Conservation (phyloP, 768 basidiomycete species). For the Lepiota subincarnata region DNA sequence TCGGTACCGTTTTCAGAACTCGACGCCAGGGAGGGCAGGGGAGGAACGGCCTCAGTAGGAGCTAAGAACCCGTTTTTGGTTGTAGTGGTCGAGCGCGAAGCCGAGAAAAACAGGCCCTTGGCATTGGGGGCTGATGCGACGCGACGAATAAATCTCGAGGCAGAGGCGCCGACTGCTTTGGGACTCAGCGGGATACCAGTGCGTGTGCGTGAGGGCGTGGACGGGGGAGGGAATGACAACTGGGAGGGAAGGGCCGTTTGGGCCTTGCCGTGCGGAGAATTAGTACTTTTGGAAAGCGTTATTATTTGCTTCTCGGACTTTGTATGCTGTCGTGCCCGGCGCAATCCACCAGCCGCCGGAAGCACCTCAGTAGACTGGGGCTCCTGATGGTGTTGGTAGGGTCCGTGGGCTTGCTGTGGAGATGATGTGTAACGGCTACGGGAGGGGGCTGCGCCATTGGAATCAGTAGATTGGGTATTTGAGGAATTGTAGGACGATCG, state of each 20-base stretch:
- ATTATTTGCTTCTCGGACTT: constrained; percentile 44
- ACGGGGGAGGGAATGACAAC: constrained; percentile 37
- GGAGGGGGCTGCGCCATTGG: constrained; percentile 36
- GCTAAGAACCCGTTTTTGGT: constrained; percentile 79
- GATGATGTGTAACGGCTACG: constrained; percentile 22
- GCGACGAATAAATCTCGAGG: constrained; percentile 87
- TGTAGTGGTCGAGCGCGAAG: constrained; percentile 52
- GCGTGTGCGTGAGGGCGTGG: constrained; percentile 41
- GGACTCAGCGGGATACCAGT: constrained; percentile 57
- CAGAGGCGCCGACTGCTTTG: constrained; percentile 65
- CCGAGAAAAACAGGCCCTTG: constrained; percentile 77
- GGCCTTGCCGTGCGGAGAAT: constrained; percentile 27
- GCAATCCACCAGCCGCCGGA: constrained; percentile 28
- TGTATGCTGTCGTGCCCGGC: constrained; percentile 26
- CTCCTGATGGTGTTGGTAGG: constrained; percentile 28
- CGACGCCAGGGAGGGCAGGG: constrained; percentile 46
- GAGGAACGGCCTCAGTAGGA: constrained; percentile 58
- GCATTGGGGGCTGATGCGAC: constrained; percentile 97
- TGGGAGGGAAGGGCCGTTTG: constrained; percentile 46
- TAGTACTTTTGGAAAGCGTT: constrained; percentile 21
- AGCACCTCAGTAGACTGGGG: constrained; percentile 37
- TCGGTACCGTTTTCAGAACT: constrained; percentile 58
- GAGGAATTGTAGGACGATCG: constrained; percentile 80
- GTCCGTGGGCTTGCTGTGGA: constrained; percentile 25
- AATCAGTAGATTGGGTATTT: constrained; percentile 71